Base-by-base conservation (phyloP, 805 yeast species). In the Torulaspora maleeae region DNA sequence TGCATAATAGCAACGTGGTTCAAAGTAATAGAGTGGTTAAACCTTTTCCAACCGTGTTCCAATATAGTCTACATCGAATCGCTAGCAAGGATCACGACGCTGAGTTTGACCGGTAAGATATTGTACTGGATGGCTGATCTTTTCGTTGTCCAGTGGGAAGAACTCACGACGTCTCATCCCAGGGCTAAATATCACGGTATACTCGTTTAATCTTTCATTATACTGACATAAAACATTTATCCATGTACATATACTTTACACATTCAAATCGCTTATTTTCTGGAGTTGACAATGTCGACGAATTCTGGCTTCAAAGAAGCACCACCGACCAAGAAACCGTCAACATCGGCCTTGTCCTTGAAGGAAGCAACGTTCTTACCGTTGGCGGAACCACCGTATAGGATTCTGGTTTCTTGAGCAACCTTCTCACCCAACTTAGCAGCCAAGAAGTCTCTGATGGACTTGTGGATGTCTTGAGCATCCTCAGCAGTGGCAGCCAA, bases 241-340 rank as follows among this genome's bases (percentile, higher is more conserved):
- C 38, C 38, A 39, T 33, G 19, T 45, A 45, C 32, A 39, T 27
- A 30, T 32, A 41, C 28, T 37, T 32, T 33, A 22, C 38, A 29
- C 20, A 32, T 25, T 33, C 36, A 32, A 42, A 13, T 33, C 25
- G 28, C 19, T 37, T 46, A 41, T 12, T 42, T 43, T 83, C 95
- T 84, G 44, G 95, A 86, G 77, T 86, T 91, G 80, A 93, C 78
- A 68, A 93, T 93, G 74, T 88, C 93, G 66, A 87, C 81, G 67
- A 93, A 93, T 77, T 93, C 99, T 56, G 99, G 96, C 80, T 93
- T 93, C 72, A 93, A 81, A 38, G 95, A 87, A 66, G 99, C 99
- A 76, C 99, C 99, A 67, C 99, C 99, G 61, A 93, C 99, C 65
- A 93, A 81, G 91, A 90, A 93, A 44, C 99, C 99, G 67, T 93